Base-by-base conservation (phyloP, 306 rosid species). In the Fragaria nilgerrensis region DNA sequence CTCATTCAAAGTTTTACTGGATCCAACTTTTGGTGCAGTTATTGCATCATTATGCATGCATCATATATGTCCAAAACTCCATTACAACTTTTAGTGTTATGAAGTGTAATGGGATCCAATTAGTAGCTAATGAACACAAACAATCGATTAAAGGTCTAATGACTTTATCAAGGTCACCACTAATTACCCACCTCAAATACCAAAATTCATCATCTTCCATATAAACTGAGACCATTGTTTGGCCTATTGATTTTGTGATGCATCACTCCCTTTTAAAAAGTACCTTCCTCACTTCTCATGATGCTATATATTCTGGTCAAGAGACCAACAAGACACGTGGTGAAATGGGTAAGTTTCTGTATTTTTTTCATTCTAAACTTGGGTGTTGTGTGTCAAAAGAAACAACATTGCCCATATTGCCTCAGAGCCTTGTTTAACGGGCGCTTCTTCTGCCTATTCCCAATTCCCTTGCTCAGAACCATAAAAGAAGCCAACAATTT, bases 381-480 rank as follows among this genome's bases (percentile, higher is more conserved):
- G 44, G 69, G 43, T 77, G 22, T 1, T 7, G 44, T 41, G 44
- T 49, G 86, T 14, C 80, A 79, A 78, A 80, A 74, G 17, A 53
- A 13, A 2, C 4, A 79, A 71, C 29, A 47, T 39, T 47, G 62
- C 69, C 78, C 79, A 83, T 63, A 59, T 56, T 64, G 69, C 23
- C 44, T 62, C 80, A 34, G 66, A 69, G 78, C 87, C 90, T 83
- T 82, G 87, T 86, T 90, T 71, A 79, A 49, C 83, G 91, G 86
- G 88, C 74, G 80, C 66, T 48, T 61, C 48, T 72, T 19, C 77
- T 48, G 47, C 34, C 52, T 63, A 55, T 73, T 22, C 10, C 77
- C 52, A 53, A 22, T 49, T 37, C 20, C 14, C 47, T 53, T 22
- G 1, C 20, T 65, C 27, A 81, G 23, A 62, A 15, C 67, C 34